Percentiles rank a stretch among this genome's conserved stretches.
phyloP scores from a whole-genome alignment of 306 rosid species.

The Cicer arietinum region DNA sequence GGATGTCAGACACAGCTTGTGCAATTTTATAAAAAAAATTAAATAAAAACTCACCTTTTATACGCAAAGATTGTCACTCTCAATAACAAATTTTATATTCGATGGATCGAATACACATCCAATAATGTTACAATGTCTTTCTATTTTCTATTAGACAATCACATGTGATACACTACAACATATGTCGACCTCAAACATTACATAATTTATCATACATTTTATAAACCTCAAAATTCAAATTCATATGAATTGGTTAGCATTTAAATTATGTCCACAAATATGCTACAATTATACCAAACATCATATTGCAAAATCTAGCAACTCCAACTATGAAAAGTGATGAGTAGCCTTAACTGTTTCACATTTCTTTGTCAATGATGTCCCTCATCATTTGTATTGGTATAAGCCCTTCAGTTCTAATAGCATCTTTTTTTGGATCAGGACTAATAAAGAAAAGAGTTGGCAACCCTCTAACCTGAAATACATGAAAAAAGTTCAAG shows the following conservation, averaged over 20 bases:
- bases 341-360: conserved; percentile 43
- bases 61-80: conserved; percentile 1
- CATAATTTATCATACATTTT: conserved; percentile 36
- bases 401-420: conserved; percentile 88
- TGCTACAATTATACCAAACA: conserved; percentile 45
- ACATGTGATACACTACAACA: conserved; percentile 44
- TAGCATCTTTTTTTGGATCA: conserved; percentile 81
- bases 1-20: no score
- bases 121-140: conserved; percentile 30
- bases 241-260: conserved; percentile 44
- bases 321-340: conserved; percentile 28
- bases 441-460: conserved; percentile 85
- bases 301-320: conserved; percentile 42
- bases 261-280: conserved; percentile 38
- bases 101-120: conserved; percentile 38
- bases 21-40: no score
- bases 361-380: conserved; percentile 76
- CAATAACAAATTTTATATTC: conserved; percentile 38
- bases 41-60: conserved; percentile 19
- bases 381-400: conserved; percentile 97
- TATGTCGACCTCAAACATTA: conserved; percentile 38
- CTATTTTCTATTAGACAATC: conserved; percentile 24
- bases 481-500: conserved; percentile 6
- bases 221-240: conserved; percentile 32
- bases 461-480: conserved; percentile 89